Evolutionary conservation across 208 protist species (phyloP), one percentile per base, ranked within the genome.

Genomic region (Kentomonas sorsogonicus): DNA sequence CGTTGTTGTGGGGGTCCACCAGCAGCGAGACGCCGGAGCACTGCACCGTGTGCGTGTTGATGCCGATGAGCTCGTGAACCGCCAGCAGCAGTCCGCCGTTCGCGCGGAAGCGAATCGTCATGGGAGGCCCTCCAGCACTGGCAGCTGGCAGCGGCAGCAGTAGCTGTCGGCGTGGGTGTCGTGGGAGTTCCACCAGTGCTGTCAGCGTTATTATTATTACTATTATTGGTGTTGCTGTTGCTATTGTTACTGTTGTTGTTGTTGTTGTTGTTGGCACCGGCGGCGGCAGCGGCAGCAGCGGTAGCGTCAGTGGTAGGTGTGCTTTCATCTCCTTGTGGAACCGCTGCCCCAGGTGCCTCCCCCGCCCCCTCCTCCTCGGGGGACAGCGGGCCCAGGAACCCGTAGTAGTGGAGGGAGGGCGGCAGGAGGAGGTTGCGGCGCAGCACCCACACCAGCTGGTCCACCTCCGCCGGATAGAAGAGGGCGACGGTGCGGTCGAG

Each of bases 391-490:
- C n/a, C n/a, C n/a, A n/a, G 66, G 13, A 25, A 10, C 34, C 72
- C 70, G 53, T 81, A 86, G 72, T 86, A 86, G 60, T 73, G 57
- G 41, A 60, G 48, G 9, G 69, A 52, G 5, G 45, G 51, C 13
- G 86, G 82, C 50, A 80, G 36, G 48, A 83, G 45, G 18, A 93
- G 45, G 61, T 93, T 93, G 22, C 72, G 68, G n/a, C 79, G 74
- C 23, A 77, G 29, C 41, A 90, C 53, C 27, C 58, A 72, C 25
- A 90, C 27, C 9, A 90, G 41, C 44, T 75, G 74, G 63, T 89
- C 83, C 50, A 93, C 47, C 36, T 89, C 80, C 3, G 59, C 51
- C 3, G 80, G 74, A 45, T 83, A 68, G 39, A 90, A 66, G 10
- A 86, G 69, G 7, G 55, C 77, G 6, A 63, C 73, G 22, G 68